Base-by-base conservation (phyloP, 176 grass and related monocot genomes). In the Eleusine coracana region DNA sequence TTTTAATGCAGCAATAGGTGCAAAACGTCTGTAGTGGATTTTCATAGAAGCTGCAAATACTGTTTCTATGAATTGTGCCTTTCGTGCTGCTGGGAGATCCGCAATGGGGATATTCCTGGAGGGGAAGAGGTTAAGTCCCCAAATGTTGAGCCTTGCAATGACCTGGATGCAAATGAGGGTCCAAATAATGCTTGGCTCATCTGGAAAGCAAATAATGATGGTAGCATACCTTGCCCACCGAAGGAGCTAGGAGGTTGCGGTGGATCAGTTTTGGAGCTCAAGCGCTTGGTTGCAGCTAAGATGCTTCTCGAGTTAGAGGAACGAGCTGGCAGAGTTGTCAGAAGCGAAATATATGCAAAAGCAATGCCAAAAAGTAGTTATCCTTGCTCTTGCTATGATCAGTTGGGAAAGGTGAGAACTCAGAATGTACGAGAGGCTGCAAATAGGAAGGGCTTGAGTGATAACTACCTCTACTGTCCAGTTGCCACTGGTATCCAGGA, bases 151-250 rank as follows among this genome's bases (percentile, higher is more conserved):
- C n/a, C 38, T 68, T 42, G 8, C 50, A 75, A 68, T 70, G 69
- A 15, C 48, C n/a, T 64, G 20, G 8, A 15, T 37, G 15, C 40
- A 12, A 49, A 10, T 49, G 46, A 12, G 46, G 46, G 10, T 15
- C 36, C 11, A 18, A 88, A 71, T 31, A 74, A 61, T 18, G n/a
- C 39, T 65, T 13, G 80, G 31, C 36, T 49, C 63, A 34, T 72
- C 40, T 94, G 89, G 92, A 90, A 80, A 77, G 54, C 64, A 50
- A 84, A 95, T 9, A 65, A 51, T 31, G 80, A 95, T 79, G 88
- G 85, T 50, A 90, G 85, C 70, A 95, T 92, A 86, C 90, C 93
- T 74, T 95, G 93, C 74, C 90, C 88, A 25, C 90, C 90, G 31
- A 80, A 84, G 46, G 79, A 86, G 65, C 55, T 90, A 1, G 90